These are phyloP conservation scores for Oryza longistaminata DNA, from an alignment of 176 grass and related monocot species.

Conservation along the genomic window DNA sequence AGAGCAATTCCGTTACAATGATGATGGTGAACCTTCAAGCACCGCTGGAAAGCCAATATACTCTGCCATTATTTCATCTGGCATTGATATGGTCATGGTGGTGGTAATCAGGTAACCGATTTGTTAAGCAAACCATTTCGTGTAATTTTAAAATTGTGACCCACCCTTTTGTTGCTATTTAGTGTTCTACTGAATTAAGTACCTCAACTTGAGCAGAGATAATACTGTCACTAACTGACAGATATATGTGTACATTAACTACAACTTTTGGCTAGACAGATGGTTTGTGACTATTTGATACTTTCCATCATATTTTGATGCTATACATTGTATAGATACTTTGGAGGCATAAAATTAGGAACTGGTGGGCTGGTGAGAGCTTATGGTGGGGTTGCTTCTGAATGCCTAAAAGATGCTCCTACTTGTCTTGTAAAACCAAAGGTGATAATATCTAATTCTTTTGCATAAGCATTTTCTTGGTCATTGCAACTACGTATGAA, in stretches of 20 bases:
- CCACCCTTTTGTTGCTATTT: background rate
- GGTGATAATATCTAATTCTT: slow-evolving; percentile 36
- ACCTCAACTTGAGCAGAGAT: background rate
- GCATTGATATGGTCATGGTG: slow-evolving; percentile 89
- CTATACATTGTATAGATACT: slow-evolving; percentile 60
- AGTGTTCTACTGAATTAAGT: slow-evolving; percentile 3
- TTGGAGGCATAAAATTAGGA: slow-evolving; percentile 95
- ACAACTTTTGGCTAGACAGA: background rate
- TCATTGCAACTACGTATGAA: slow-evolving; percentile 27
- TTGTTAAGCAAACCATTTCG: background rate
- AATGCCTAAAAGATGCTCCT: slow-evolving; percentile 80
- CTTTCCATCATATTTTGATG: background rate
- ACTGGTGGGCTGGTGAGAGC: slow-evolving; percentile 89
- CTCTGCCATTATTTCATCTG: slow-evolving; percentile 87
- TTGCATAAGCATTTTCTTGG: slow-evolving; percentile 20
- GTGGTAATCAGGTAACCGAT: slow-evolving; percentile 75
- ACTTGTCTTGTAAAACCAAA: slow-evolving; percentile 93
- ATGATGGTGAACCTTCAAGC: slow-evolving; percentile 92
- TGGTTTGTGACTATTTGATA: background rate
- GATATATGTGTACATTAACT: background rate
- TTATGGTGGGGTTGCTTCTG: slow-evolving; percentile 88
- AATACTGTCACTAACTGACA: background rate
- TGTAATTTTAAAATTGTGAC: background rate
- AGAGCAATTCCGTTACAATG: slow-evolving; percentile 78
- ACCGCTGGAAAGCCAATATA: slow-evolving; percentile 96